Evolutionary conservation across 108 stramenopile genomes (phyloP), one percentile per base, ranked within the genome.

Genomic region (Epipyxis sp.): DNA sequence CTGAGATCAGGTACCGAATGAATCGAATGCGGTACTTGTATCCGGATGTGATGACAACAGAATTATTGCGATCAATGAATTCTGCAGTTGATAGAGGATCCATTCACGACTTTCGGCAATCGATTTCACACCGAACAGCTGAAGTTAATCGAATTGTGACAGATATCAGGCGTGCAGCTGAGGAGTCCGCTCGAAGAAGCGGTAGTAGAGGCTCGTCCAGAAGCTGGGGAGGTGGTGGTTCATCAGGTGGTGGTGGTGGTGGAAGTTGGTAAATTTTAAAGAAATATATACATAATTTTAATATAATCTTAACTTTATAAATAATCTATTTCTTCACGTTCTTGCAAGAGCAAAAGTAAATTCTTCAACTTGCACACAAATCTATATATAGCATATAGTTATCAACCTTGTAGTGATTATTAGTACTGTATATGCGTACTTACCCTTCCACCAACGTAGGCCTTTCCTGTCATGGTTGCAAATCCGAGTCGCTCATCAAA

Each of bases 341-440:
- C 50, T 78, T n/a, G 81, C 83, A 50, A 86, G 77, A 20, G 85
- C 85, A 44, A 86, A 86, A 30, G 85, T 86, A 39, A 86, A 84
- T 58, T 86, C 85, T 65, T 77, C 1, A 6, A 2, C 32, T 0
- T 0, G 16, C 39, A 59, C 58, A 29, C 0, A 30, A 20, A 0
- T 27, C 43, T 44, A 27, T 45, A 13, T 13, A 74, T 30, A 20
- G 16, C 1, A 43, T 27, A 43, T 30, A 37, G 58, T 45, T 1
- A 62, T 0, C 0, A 2, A 74, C 42, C 16, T 74, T 27, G 1
- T 32, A 44, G 44, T n/a, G 40, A 20, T 67, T 25, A 37, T 39
- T 20, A 20, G 40, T 39, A 37, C 10, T 20, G 25, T 25, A 35
- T 67, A 20, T 16, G n/a, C 65, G 40, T 67, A 0, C 27, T n/a